Evolutionary conservation across 192 early-diverging fungal genomes (phyloP), one percentile per base, ranked within the genome.

Genomic region (Lobosporangium transversale): DNA sequence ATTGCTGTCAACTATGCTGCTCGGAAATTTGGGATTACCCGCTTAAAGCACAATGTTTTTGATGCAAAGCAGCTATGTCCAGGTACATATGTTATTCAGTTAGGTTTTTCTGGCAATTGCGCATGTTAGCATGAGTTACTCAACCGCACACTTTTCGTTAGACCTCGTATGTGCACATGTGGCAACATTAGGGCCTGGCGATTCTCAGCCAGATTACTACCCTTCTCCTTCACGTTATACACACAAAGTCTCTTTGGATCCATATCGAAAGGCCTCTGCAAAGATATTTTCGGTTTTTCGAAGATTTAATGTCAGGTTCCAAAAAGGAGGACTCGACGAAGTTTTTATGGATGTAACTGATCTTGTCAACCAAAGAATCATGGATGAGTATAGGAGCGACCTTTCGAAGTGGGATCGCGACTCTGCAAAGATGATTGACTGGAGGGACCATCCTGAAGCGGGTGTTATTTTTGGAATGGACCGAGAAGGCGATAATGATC

Each of bases 1-100:
- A 87, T 95, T 53, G 94, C 94, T 3, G 90, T 94, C 45, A 94
- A 94, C 79, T 98, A 98, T 76, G 79, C 94, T 11, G 97, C 97
- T 2, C 84, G 92, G 17, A 87, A 85, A 32, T 68, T 66, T 23
- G 95, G 97, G 4, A 89, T 98, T 55, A 89, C 88, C 40, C 84
- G 93, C 78, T 53, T 76, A 1, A 84, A 89, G 31, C 56, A 63
- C 53, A 74, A 75, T 23, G 58, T 84, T 0, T 80, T 79, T 23
- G 87, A 92, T 53, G 88, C 88, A 1, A 78, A 55, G 57, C 57
- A 81, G 42, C 51, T 76, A 12, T 85, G 83, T 53, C 85, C 86
- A 59, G 80, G 85, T 86, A 76, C 3, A 55, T 7, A 14, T 40
- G n/a, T n/a, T n/a, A n/a, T n/a, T n/a, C n/a, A n/a, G n/a, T n/a